Evolutionary conservation across 129 eudicot genomes (phyloP), one percentile per base, ranked within the genome.

Genomic region (Ambrosia artemisiifolia): DNA sequence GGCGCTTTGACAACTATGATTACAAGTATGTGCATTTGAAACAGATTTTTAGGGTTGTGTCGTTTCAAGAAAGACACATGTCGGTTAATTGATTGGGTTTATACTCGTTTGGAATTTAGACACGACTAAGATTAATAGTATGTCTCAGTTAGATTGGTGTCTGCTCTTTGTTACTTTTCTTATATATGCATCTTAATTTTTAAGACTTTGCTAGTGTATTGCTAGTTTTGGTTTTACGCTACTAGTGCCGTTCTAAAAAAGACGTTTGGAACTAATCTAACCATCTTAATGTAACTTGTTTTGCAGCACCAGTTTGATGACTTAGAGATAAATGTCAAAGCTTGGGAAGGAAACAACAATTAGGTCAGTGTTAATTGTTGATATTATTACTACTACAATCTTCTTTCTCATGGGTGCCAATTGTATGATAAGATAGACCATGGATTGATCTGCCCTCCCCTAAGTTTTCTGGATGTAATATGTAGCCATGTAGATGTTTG

Each of bases 311-410:
- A 70, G 14, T 43, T 9, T 19, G 40, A 71, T 63, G 73, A 71
- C 51, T 44, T 51, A 6, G 72, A 78, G 66, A 43, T 63, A 32
- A 71, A 63, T 78, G 77, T 56, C 63, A 63, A 78, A 71, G 66
- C 43, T 53, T 78, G 77, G 72, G 77, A 78, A 63, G 67, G 72
- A 53, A 53, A 32, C 72, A 42, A 18, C 72, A 63, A 33, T 71
- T 78, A 78, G 77, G 82, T 78, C 67, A 70, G 73, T 64, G 62
- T 43, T 63, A 78, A 72, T 70, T 63, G 67, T 78, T 53, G 67
- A 71, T 70, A 42, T 70, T 36, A 40, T 75, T 44, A 28, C 11
- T 5, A 61, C 32, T 78, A 42, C 34, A 38, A 70, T 77, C 71
- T 56, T 34, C 13, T 24, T 43, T 60, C 76, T 24, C 70, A 77